Percentiles rank a stretch among this genome's conserved stretches.
These are phyloP conservation scores for Neoconidiobolus thromboides DNA, from an alignment of 371 early-diverging fungal species.

Conservation along the genomic window DNA sequence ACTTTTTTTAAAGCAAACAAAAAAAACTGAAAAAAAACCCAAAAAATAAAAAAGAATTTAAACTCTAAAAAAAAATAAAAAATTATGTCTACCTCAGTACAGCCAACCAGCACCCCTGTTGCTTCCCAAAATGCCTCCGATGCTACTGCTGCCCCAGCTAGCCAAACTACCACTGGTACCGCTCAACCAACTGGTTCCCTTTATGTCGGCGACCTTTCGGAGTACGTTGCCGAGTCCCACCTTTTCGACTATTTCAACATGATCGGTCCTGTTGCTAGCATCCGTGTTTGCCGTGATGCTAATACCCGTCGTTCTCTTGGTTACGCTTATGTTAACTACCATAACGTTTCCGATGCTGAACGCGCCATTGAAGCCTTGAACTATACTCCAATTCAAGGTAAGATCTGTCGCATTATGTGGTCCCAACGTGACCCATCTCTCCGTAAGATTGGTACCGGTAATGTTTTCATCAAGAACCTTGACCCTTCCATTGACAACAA, in stretches of 20 bases:
- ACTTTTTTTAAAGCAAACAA: no score
- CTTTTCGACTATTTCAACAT: conserved; percentile 92
- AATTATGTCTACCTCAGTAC: no score
- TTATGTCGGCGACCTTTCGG: conserved; percentile 83
- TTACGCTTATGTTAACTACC: conserved; percentile 97
- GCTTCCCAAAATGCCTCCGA: not conserved
- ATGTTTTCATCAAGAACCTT: conserved; percentile 99
- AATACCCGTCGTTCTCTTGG: conserved; percentile 92
- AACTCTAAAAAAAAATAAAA: no score
- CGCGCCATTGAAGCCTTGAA: conserved; percentile 87
- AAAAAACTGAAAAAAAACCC: no score
- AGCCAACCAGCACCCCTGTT: not conserved
- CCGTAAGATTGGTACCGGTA: conserved; percentile 85
- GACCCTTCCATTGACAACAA: conserved; percentile 92
- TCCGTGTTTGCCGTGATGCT: conserved; percentile 96
- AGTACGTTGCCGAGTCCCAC: conserved; percentile 90
- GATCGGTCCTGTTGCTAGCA: conserved; percentile 88
- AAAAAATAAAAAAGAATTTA: no score
- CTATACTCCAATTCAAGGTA: conserved; percentile 85
- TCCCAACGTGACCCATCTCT: conserved; percentile 94
- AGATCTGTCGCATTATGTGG: conserved; percentile 98
- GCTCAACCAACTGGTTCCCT: conserved; percentile 39
- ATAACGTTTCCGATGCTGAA: conserved; percentile 61
- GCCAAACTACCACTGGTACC: conserved; percentile 16
- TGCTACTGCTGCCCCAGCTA: not conserved